These are phyloP conservation scores for Castanea sativa DNA, from an alignment of 306 rosid species.

Conservation along the genomic window DNA sequence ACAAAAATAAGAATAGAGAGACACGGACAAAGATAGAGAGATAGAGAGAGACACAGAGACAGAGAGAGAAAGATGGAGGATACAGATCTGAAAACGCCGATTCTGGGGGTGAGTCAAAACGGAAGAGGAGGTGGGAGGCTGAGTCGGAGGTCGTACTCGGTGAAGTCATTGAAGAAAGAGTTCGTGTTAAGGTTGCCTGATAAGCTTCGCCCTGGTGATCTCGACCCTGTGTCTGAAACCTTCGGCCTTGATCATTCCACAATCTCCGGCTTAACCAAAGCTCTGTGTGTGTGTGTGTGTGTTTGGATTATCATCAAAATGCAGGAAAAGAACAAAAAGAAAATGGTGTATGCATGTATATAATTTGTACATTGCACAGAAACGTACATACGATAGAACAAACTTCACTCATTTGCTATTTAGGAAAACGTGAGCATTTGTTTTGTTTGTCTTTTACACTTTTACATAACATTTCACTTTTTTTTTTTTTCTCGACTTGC, in stretches of 20 bases:
- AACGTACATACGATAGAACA: no score
- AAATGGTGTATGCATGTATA: background rate
- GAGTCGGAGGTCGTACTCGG: constrained; percentile 32
- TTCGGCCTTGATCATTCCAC: constrained; percentile 28
- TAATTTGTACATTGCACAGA: background rate
- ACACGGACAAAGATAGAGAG: no score
- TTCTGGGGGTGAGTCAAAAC: constrained; percentile 15
- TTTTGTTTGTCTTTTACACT: no score
- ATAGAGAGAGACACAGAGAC: background rate
- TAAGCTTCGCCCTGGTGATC: constrained; percentile 18
- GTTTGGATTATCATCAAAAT: background rate
- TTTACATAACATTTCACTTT: no score
- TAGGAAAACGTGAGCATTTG: no score
- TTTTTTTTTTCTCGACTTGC: no score
- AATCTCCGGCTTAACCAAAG: constrained; percentile 22
- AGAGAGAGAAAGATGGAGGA: constrained; percentile 23
- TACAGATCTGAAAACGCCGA: constrained; percentile 17
- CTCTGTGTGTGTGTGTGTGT: background rate
- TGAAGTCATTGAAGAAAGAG: constrained; percentile 36
- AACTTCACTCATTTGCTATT: no score
- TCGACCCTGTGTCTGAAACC: constrained; percentile 25
- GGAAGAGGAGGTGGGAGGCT: constrained; percentile 25
- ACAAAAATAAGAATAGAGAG: no score
- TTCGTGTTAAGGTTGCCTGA: constrained; percentile 37
- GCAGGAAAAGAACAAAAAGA: background rate